Conservation (phyloP, 768 basidiomycete genomes). For the Suillus subaureus region DNA sequence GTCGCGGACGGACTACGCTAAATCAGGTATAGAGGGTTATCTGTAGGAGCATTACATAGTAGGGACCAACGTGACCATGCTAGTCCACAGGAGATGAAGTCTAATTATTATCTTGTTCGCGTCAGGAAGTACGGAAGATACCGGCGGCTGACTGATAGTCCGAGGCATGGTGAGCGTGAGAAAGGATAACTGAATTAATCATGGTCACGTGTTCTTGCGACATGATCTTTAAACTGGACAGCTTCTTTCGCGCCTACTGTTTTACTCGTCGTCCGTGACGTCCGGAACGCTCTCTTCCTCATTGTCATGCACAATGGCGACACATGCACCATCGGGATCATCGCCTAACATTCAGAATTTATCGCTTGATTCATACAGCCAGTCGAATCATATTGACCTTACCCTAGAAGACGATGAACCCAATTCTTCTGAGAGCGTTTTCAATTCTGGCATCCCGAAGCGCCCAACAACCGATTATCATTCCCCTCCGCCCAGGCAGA, state of each 20-base stretch:
- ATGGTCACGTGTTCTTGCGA: slow-evolving; percentile 3
- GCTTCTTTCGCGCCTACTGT: slow-evolving; percentile 8
- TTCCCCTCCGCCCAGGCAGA: slow-evolving; percentile 14
- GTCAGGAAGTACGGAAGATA: background rate
- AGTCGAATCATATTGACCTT: slow-evolving; percentile 66
- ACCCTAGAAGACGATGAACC: slow-evolving; percentile 67
- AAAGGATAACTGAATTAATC: slow-evolving; percentile 4
- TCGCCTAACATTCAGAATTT: slow-evolving; percentile 36
- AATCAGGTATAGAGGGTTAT: background rate
- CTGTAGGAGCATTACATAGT: slow-evolving; percentile 1
- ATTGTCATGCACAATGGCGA: slow-evolving; percentile 31
- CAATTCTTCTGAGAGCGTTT: slow-evolving; percentile 31
- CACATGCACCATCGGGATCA: slow-evolving; percentile 33
- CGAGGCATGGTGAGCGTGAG: slow-evolving; percentile 4
- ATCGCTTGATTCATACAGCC: slow-evolving; percentile 41
- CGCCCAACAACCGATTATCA: slow-evolving; percentile 41
- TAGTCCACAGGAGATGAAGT: background rate
- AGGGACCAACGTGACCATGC: background rate
- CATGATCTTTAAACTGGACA: slow-evolving; percentile 9
- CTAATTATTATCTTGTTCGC: slow-evolving; percentile 1
- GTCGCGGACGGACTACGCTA: background rate
- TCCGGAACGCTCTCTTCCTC: slow-evolving; percentile 9
- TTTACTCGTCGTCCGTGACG: slow-evolving; percentile 12
- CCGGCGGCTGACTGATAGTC: background rate
- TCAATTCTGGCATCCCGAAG: slow-evolving; percentile 37